Evolutionary conservation across 768 basidiomycete genomes (phyloP), one percentile per base, ranked within the genome.

Genomic region (Phlebiopsis gigantea): DNA sequence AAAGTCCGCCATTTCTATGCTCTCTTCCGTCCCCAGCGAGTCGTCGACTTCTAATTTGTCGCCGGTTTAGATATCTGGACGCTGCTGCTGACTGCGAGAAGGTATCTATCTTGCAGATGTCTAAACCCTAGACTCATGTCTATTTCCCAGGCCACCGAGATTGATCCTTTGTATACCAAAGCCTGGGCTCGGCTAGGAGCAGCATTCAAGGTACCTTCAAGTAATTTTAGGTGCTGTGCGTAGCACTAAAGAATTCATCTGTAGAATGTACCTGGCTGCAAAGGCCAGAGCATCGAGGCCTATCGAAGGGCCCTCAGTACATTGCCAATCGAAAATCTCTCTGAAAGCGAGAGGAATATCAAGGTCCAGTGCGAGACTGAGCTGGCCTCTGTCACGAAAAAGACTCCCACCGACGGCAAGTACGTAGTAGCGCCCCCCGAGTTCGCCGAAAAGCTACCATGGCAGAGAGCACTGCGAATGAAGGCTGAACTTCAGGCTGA

Each of bases 1-100:
- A 54, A 69, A 68, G 76, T 75, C 4, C 8, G 17, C 8, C 3
- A 39, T 9, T 39, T 39, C 17, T 56, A 8, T 19, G 15, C 14
- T 25, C 21, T 47, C 22, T 15, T 15, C 17, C 42, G 17, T 15
- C 17, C 42, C n/a, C n/a, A n/a, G n/a, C n/a, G 25, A 24, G 9
- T 47, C 8, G 34, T 2, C 2, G 34, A 26, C 46, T 9, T 48
- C n/a, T n/a, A n/a, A n/a, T n/a, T n/a, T n/a, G n/a, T n/a, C n/a
- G n/a, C n/a, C n/a, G n/a, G 9, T 29, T 8, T 19, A 48, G 47
- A n/a, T 21, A 17, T 5, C 47, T 30, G 1, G 47, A 29, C 8
- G 47, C 47, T 17, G 47, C 26, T 25, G 21, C 1, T 6, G 47
- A 48, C 15, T 48, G 47, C 10, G 28, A 29, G 28, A 48, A 48